phyloP scores from a whole-genome alignment of 306 rosid genomes.

The Pterocarpus santalinus region DNA sequence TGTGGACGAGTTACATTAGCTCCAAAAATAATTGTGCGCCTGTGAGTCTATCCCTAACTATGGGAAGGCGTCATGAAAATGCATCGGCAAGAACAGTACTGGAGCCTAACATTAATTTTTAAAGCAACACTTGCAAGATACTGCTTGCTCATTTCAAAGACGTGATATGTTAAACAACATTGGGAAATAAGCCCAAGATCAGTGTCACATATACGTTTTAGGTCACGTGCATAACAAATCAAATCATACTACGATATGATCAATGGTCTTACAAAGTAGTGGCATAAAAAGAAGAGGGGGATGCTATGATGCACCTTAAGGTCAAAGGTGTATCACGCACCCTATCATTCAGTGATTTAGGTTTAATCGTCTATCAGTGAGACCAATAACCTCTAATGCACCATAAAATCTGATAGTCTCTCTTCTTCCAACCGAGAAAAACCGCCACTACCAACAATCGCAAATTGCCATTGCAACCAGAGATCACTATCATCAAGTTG shows the following conservation, averaged over 20 bases:
- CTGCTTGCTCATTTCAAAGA: slow-evolving; percentile 85
- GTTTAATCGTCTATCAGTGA: too few relatives aligned
- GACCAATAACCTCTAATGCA: too few relatives aligned
- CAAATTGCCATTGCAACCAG: too few relatives aligned
- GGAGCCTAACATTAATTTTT: slow-evolving; percentile 91
- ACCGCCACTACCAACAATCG: too few relatives aligned
- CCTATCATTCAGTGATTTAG: too few relatives aligned
- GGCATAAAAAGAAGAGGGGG: too few relatives aligned
- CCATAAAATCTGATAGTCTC: too few relatives aligned
- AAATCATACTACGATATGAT: not conserved
- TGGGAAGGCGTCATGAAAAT: slow-evolving; percentile 81
- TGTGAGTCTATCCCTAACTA: slow-evolving; percentile 90
- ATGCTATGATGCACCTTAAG: too few relatives aligned
- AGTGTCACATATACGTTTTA: slow-evolving; percentile 93
- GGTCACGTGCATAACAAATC: slow-evolving; percentile 70
- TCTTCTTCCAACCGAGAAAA: too few relatives aligned
- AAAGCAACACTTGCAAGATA: slow-evolving; percentile 92
- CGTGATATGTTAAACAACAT: slow-evolving; percentile 91
- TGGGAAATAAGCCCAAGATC: slow-evolving; percentile 96
- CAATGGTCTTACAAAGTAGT: not conserved
- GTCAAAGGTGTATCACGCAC: too few relatives aligned
- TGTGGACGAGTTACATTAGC: slow-evolving; percentile 99
- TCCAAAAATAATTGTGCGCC: slow-evolving; percentile 96
- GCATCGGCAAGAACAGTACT: slow-evolving; percentile 99
- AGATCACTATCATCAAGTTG: too few relatives aligned